Percentiles rank a stretch among this genome's conserved stretches.
phyloP scores from a whole-genome alignment of 1,139 yeast species.

The Debaryomyces nepalensis region DNA sequence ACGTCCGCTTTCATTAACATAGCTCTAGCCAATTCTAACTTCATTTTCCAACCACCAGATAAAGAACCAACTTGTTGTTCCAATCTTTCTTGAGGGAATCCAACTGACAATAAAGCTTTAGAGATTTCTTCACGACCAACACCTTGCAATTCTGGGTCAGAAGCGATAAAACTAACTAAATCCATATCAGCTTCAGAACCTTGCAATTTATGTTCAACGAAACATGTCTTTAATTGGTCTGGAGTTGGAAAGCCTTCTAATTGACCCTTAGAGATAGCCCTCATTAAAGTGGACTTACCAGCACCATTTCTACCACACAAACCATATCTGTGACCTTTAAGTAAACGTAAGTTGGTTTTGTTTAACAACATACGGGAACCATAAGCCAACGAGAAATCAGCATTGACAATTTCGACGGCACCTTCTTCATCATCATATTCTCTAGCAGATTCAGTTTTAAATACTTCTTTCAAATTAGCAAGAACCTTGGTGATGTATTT shows the following conservation, averaged over 20 bases:
- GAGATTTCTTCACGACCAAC: conserved; percentile 74
- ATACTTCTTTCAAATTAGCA: conserved; percentile 62
- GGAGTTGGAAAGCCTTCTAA: conserved; percentile 97
- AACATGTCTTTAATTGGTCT: conserved; percentile 86
- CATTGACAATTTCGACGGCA: conserved; percentile 81
- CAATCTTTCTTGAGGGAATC: conserved; percentile 89
- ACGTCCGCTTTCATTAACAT: conserved; percentile 98
- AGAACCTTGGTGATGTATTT: conserved; percentile 54
- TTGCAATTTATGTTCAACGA: conserved; percentile 95
- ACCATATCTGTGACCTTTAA: conserved; percentile 97
- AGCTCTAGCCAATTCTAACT: conserved; percentile 96
- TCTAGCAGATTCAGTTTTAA: conserved; percentile 63
- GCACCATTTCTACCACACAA: conserved; percentile 99
- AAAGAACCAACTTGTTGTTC: conserved; percentile 90
- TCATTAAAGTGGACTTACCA: conserved; percentile 96
- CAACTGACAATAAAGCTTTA: conserved; percentile 78
- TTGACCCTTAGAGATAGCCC: conserved; percentile 96
- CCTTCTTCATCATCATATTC: conserved; percentile 66
- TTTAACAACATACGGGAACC: conserved; percentile 97
- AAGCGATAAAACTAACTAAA: conserved; percentile 84
- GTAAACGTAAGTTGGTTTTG: conserved; percentile 83
- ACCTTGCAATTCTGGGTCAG: conserved; percentile 76
- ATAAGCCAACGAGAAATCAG: conserved; percentile 94
- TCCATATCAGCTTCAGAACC: conserved; percentile 94
- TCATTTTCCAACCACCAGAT: conserved; percentile 99